Base-by-base conservation (phyloP, 2,329 filamentous ascomycete genomes). In the Neurospora crassa region DNA sequence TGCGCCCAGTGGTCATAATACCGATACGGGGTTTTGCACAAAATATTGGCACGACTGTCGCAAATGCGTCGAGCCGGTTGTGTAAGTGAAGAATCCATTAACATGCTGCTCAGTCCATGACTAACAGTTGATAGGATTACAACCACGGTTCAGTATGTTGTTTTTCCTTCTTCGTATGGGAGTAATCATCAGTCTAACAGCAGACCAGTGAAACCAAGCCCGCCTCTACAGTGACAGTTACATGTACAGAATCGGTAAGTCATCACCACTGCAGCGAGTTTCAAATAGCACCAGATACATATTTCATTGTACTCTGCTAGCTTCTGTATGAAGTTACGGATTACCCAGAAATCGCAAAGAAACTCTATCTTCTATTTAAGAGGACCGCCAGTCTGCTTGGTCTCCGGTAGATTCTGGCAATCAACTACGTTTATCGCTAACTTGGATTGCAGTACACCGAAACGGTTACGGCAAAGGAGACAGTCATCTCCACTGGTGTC, bases 401-500 rank as follows among this genome's bases (percentile, higher is more conserved):
- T 69, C 70, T 5, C 43, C 71, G 5, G 63, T 47, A 41, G 16
- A 71, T 45, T 1, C 3, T 70, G 42, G 63, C 68, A 12, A 24
- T 24, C 24, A 24, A 59, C 63, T 29, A 29, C 37, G 20, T 67
- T 69, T 37, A 29, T 43, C 8, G 43, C 40, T 68, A 34, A 68
- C 67, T 8, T 14, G 47, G 67, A 43, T 68, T 42, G 37, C 43
- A 68, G 67, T 41, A 42, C 40, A 68, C 67, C 4, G 1, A 18
- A 8, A 72, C 71, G 14, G 40, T 37, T 1, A 72, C 69, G 16
- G 70, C 41, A 18, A 72, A 70, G 2, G 40, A 45, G 12, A 70
- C 67, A 6, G 68, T 40, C n/a, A 71, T 37, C 41, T 45, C 67
- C 14, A 71, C 70, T n/a, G 67, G 63, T 16, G 40, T 67, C 29